Base-by-base conservation (phyloP, 2,329 filamentous ascomycete species). In the Microdochium nivale region DNA sequence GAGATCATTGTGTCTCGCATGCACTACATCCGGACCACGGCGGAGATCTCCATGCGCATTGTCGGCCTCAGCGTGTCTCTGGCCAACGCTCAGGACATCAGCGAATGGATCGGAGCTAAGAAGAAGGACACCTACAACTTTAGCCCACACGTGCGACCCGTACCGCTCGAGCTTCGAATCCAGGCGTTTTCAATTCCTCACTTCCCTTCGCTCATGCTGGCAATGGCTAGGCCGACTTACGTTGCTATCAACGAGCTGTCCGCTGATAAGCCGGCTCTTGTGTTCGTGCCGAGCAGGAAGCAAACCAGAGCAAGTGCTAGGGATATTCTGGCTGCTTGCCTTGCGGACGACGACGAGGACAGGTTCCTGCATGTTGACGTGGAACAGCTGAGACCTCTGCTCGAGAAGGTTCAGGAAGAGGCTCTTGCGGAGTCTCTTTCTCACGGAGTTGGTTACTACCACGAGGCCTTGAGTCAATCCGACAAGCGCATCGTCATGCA, bases 51-150 rank as follows among this genome's bases (percentile, higher is more conserved):
- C 10, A 79, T 97, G 73, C 85, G 94, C 49, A 92, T 97, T 47
- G 73, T 99, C 51, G 94, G 90, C 2, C 72, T 99, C 54, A 91
- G 90, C 64, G 94, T 96, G 25, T 95, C 94, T 24, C 77, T 99
- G 23, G 86, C 94, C 4, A 97, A 96, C 65, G 91, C 92, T 49
- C 83, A 90, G 53, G 94, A 99, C 62, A 81, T 99, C 61, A 92
- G 92, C 49, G 94, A 96, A 70, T 99, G 94, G 94, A 90, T 99
- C 59, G 94, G 95, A 58, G 94, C 92, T 8, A 95, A 85, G 68
- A 97, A 96, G 74, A 94, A 99, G 66, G 95, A 94, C 48, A 96
- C 96, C 57, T 99, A 92, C 78, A 99, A 99, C 72, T 99, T 99
- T 74, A 96, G 90, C 61, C 94, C 94, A 2, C 87, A 92, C 62